Evolutionary conservation across 495 filamentous ascomycete genomes (phyloP), one percentile per base, ranked within the genome.

Genomic region (Chaetomium tenue): DNA sequence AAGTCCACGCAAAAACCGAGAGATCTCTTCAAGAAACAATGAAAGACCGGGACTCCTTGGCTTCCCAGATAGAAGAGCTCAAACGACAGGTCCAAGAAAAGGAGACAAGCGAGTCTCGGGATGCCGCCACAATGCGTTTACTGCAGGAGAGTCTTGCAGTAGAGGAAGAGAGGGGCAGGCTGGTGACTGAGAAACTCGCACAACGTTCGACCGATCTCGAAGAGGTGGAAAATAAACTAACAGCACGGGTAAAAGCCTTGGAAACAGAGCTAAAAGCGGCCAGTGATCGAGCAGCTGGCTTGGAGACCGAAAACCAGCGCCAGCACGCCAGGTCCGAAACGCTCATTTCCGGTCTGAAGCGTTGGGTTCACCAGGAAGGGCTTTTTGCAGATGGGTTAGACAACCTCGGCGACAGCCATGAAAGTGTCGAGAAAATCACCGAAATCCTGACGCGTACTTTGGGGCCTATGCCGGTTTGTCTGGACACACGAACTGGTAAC

Each of bases 291-390:
- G 57, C 46, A 16, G 18, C 11, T 2, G 58, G 67, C 28, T 26
- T 66, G 6, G 54, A 63, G 33, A 63, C 28, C 20, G 62, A 64
- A 26, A 42, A 5, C 11, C 26, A 58, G 22, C 54, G 39, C 13
- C 48, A 63, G 12, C 39, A 16, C 6, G 42, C 33, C 12, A 64
- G 42, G 39, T 50, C 20, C n/a, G 15, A 61, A 33, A 64, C 59
- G 0, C 5, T 72, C 40, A 33, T 63, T 42, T 25, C 44, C 0
- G 60, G 23, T 5, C 5, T 70, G 33, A 63, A 58, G 25, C 55
- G 54, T 8, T 70, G 67, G 70, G 63, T 55, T 16, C 8, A n/a
- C 0, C 51, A 67, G 26, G 50, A 53, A 9, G 61, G 63, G 20
- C 20, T 64, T 18, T 25, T 18, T 18, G 37, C 58, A 13, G 39